Percentiles rank a stretch among this genome's conserved stretches.
Conservation (phyloP, 2,329 filamentous ascomycete genomes). For the Lanzia echinophila region DNA sequence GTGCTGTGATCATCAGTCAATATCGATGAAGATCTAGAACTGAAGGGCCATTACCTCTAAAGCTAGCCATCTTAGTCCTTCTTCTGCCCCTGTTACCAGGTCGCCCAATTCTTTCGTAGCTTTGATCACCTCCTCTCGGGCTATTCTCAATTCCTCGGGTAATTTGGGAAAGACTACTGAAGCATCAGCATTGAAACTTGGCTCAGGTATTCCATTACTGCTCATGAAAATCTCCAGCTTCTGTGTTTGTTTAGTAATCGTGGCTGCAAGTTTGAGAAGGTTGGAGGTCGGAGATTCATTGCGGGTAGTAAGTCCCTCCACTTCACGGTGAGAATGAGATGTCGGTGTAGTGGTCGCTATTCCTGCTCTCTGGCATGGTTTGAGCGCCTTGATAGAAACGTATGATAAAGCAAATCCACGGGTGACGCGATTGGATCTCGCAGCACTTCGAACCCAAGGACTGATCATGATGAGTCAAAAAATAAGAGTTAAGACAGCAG, state of each 20-base stretch:
- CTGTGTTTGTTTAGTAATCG: conserved; percentile 42
- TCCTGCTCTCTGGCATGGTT: not conserved
- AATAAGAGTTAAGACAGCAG: too few species aligned
- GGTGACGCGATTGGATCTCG: too few species aligned
- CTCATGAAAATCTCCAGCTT: conserved; percentile 43
- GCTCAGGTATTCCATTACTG: conserved; percentile 35
- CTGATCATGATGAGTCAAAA: too few species aligned
- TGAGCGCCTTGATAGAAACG: too few species aligned
- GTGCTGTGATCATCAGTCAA: conserved; percentile 33
- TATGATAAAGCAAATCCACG: too few species aligned
- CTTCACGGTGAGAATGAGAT: not conserved
- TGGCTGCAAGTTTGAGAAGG: conserved; percentile 34
- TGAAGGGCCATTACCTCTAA: conserved; percentile 40
- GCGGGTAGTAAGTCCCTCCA: not conserved
- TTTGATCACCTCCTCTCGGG: conserved; percentile 41
- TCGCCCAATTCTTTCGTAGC: conserved; percentile 43
- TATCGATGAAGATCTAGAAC: not conserved
- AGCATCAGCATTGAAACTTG: conserved; percentile 40
- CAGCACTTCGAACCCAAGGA: too few species aligned
- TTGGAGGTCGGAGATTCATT: not conserved
- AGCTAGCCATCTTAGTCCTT: conserved; percentile 45
- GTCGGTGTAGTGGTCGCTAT: too few species aligned
- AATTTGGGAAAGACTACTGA: conserved; percentile 42
- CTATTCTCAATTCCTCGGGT: conserved; percentile 39
- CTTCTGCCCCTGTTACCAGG: conserved; percentile 44